Evolutionary conservation across 169 alveolate genomes (phyloP), one percentile per base, ranked within the genome.

Genomic region (Cryptosporidium muris): DNA sequence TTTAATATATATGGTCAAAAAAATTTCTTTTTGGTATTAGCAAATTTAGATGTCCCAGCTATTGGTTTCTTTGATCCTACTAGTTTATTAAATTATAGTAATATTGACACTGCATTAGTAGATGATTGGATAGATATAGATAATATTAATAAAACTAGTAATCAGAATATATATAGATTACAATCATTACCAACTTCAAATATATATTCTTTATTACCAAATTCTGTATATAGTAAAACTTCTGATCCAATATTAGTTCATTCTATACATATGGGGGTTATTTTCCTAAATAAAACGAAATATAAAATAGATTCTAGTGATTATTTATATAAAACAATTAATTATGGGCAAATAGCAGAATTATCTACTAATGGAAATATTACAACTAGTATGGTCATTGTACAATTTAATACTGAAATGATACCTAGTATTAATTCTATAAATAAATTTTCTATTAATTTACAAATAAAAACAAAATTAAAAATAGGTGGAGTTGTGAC

Each of bases 61-160:
- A 64, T 62, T 16, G 82, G 62, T 8, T 38, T 74, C 9, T 74
- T 74, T 40, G 82, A 74, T 42, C 82, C 82, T 4, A 74, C 82
- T 1, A 74, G 82, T 56, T 56, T 74, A 36, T 45, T 74, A 43
- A 34, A 60, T 16, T 56, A 56, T 4, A 68, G 58, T 42, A 11
- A 74, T 52, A 16, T 74, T 9, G 58, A n/a, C 11, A 68, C 54
- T 54, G 42, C 66, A 14, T 34, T 45, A 12, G 58, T 54, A 3
- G 82, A 74, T 42, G 43, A 56, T 6, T 74, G 82, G 82, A 62
- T 56, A 16, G 68, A 58, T 4, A 66, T 68, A 52, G 14, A 12
- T 11, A 48, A 74, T 16, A 64, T 64, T n/a, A 34, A 16, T 16
- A 25, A 51, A 6, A 37, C 43, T 12, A 38, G 48, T 12, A 54